Conservation (phyloP, 2,329 filamentous ascomycete genomes). For the Trichoderma sp. region DNA sequence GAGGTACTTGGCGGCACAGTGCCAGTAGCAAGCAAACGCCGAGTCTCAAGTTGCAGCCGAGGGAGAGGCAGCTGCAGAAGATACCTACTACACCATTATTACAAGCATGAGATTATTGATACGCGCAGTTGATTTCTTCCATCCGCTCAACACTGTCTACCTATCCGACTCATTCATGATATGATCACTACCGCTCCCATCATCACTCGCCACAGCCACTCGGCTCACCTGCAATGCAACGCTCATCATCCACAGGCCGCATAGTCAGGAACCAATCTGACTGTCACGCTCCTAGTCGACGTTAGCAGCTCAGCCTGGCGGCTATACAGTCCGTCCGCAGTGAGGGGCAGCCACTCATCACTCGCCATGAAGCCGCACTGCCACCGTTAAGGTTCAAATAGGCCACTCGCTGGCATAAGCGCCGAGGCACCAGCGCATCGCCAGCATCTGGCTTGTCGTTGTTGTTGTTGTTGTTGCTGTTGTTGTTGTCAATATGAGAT, state of each 20-base stretch:
- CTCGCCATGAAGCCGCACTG: slow-evolving; percentile 3
- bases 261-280: not conserved
- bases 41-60: too few relatives aligned
- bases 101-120: not conserved
- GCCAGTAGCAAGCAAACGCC: not conserved
- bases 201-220: not conserved
- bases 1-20: too few relatives aligned
- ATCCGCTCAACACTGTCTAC: not conserved
- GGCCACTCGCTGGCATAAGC: slow-evolving; percentile 5
- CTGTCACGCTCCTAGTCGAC: not conserved
- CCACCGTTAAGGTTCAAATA: slow-evolving; percentile 13
- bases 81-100: too few relatives aligned
- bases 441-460: not conserved
- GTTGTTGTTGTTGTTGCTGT: not conserved
- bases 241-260: not conserved
- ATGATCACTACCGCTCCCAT: too few relatives aligned
- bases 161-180: not conserved
- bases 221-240: not conserved
- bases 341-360: slow-evolving; percentile 16
- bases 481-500: not conserved
- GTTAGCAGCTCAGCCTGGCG: slow-evolving; percentile 3
- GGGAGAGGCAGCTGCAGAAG: not conserved
- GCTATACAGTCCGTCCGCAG: slow-evolving; percentile 2
- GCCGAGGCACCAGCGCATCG: not conserved
- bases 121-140: too few relatives aligned